Conservation (phyloP, 345 rosid species). For the Angophora floribunda region DNA sequence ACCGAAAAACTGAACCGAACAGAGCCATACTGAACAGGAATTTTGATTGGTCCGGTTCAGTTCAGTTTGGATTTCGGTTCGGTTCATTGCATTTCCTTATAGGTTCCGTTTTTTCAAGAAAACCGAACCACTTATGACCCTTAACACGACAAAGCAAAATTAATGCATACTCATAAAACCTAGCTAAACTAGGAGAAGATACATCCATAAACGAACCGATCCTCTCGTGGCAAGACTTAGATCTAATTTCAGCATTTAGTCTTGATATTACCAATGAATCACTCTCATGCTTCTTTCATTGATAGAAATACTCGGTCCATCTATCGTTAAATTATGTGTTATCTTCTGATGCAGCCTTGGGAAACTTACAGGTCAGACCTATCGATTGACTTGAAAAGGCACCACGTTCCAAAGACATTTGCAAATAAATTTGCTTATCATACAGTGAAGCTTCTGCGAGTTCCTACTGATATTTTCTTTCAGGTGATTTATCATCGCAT, state of each 20-base stretch:
- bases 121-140: too few species aligned
- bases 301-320: neutral
- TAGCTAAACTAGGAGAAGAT: neutral
- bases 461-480: constrained; percentile 72
- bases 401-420: constrained; percentile 48
- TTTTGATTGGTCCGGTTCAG: too few species aligned
- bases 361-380: constrained; percentile 43
- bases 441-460: constrained; percentile 54
- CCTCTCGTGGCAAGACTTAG: neutral
- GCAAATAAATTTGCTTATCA: constrained; percentile 55
- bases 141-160: too few species aligned
- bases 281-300: neutral
- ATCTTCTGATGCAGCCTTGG: constrained; percentile 58
- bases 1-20: too few species aligned
- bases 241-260: neutral
- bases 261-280: neutral
- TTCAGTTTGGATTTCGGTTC: too few species aligned
- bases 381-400: constrained; percentile 65
- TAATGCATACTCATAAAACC: accelerated
- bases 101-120: too few species aligned
- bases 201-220: neutral
- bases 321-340: neutral
- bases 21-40: too few species aligned
- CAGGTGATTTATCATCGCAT: constrained; percentile 21
- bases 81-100: too few species aligned